These are phyloP conservation scores for Quambalaria eucalypti DNA, from an alignment of 1,284 basidiomycete species.

Conservation along the genomic window DNA sequence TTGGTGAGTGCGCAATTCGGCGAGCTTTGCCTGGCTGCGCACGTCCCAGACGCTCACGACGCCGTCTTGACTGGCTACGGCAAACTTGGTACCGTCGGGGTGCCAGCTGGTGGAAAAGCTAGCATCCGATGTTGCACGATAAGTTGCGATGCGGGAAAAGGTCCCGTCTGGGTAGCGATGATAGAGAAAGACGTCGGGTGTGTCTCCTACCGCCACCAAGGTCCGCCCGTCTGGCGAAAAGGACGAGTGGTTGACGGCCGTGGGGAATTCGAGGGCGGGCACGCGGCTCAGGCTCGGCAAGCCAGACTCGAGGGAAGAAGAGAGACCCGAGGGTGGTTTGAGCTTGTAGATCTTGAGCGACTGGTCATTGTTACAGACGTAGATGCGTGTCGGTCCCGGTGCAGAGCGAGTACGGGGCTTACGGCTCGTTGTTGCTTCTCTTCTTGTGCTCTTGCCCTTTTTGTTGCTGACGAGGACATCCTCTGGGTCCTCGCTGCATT, in stretches of 20 bases:
- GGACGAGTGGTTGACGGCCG: constrained; percentile 27
- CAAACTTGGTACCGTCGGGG: constrained; percentile 68
- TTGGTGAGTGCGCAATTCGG: constrained; percentile 20
- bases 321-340: constrained; percentile 13
- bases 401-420: no score
- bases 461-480: no score
- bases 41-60: constrained; percentile 56
- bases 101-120: constrained; percentile 80
- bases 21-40: constrained; percentile 36
- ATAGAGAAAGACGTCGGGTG: constrained; percentile 60
- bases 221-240: constrained; percentile 73
- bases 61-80: constrained; percentile 76
- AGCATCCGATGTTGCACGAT: constrained; percentile 48
- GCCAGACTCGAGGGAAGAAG: constrained; percentile 14
- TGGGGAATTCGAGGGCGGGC: constrained; percentile 20
- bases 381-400: no score
- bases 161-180: constrained; percentile 15
- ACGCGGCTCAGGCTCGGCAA: constrained; percentile 55
- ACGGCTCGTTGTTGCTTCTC: no score
- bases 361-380: constrained; percentile 73
- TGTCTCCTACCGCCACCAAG: constrained; percentile 75
- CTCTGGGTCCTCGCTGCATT: no score
- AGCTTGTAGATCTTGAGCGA: constrained; percentile 57
- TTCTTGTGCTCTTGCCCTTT: no score
- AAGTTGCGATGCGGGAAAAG: constrained; percentile 20